Base-by-base conservation (phyloP, 345 rosid species). In the Acer negundo region DNA sequence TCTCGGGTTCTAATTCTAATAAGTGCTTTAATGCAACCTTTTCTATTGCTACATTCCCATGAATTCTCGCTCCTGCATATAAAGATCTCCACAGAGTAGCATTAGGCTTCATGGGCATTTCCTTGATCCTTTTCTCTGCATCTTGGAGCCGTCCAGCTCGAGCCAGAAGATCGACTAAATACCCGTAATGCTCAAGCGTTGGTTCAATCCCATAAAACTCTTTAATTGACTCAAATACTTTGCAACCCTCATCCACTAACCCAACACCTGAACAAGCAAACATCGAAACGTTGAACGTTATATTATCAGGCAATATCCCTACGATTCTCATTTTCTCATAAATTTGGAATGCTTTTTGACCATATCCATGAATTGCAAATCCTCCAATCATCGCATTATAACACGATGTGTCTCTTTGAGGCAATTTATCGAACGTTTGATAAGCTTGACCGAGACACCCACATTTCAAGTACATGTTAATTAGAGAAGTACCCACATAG, bases 211-310 rank as follows among this genome's bases (percentile, higher is more conserved):
- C 72, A 13, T 83, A 84, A 70, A 49, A 76, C 40, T 79, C 72
- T 70, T 76, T 78, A 51, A 90, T 90, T n/a, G 94, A 90, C 28
- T 80, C 73, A 31, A 89, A 90, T 42, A 88, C 80, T 67, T 71
- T 16, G 9, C 80, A 73, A 35, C 94, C 93, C 13, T 87, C 83
- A 3, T 87, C 84, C 0, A 92, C 86, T 67, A 89, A 46, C 63
- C 94, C 93, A n/a, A 83, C 86, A 74, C 87, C 90, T 1, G 97
- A 90, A 80, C 93, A 92, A 6, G 90, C 93, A 22, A 79, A 84
- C 72, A 89, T 84, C 4, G 85, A 73, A 69, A 89, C 91, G 4
- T 89, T 58, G 19, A 92, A 90, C 2, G 93, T 90, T 17, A 80
- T 85, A 0, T 85, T 81, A 70, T 92, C 93, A 8, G 93, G 91